These are phyloP conservation scores for Dryas alaskensis DNA, from an alignment of 306 rosid species.

Conservation along the genomic window DNA sequence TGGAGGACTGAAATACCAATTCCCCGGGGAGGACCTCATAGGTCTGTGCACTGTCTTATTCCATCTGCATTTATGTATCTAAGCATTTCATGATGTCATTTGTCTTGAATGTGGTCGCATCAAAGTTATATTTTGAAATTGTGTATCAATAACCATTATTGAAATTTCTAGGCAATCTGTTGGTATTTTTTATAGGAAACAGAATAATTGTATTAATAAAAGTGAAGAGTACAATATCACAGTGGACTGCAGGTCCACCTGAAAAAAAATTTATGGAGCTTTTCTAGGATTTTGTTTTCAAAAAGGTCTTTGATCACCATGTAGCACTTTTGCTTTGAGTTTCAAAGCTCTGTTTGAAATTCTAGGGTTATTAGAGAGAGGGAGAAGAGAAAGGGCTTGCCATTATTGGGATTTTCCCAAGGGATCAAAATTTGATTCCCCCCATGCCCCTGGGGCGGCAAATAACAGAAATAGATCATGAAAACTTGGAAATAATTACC, in stretches of 20 bases:
- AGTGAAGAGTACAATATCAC: background rate
- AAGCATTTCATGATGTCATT: conserved; percentile 12
- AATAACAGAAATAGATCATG: background rate
- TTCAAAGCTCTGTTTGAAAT: background rate
- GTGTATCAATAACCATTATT: background rate
- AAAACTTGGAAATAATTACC: background rate
- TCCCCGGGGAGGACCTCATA: conserved; percentile 95
- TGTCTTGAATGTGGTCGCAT: background rate
- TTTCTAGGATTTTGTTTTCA: background rate
- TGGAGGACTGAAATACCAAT: conserved; percentile 76
- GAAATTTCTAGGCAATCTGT: background rate
- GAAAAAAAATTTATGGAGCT: background rate
- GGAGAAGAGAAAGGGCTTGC: background rate
- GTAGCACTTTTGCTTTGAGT: background rate
- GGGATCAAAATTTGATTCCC: background rate
- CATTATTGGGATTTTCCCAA: background rate
- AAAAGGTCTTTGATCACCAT: background rate
- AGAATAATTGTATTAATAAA: no score
- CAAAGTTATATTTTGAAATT: background rate
- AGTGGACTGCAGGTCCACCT: no score
- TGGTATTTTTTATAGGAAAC: background rate
- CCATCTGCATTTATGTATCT: background rate
- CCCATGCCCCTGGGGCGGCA: background rate
- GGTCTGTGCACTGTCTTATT: conserved; percentile 40
- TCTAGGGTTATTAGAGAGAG: background rate